phyloP scores from a whole-genome alignment of 2,329 filamentous ascomycete genomes.

The Neoascochyta sp. region DNA sequence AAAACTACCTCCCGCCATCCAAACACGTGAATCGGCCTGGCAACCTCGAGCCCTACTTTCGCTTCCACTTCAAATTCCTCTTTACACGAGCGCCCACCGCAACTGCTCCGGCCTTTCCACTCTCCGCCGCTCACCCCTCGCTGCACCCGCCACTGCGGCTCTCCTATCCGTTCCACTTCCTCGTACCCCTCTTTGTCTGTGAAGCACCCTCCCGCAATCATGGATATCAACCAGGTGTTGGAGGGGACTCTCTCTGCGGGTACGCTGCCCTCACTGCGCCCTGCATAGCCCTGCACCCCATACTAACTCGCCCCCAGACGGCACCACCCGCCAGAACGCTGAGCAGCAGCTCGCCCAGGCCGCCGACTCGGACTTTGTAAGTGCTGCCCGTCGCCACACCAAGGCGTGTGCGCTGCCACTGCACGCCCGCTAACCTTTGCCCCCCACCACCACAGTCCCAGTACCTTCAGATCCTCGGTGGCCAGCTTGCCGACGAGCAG shows the following conservation, averaged over 20 bases:
- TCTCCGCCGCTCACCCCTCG: conserved; percentile 17
- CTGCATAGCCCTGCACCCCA: conserved; percentile 23
- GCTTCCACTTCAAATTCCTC: conserved; percentile 40
- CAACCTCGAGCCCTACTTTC: conserved; percentile 36
- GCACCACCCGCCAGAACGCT: conserved; percentile 80
- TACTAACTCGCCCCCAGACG: conserved; percentile 61
- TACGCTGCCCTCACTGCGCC: conserved; percentile 48
- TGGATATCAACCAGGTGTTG: conserved; percentile 98
- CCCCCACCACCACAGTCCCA: conserved; percentile 66
- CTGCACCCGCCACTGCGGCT: conserved; percentile 17
- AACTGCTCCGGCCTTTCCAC: conserved; percentile 22
- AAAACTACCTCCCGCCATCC: conserved; percentile 36
- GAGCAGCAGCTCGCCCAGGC: conserved; percentile 93
- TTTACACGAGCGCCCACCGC: conserved; percentile 33
- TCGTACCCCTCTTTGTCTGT: conserved; percentile 23
- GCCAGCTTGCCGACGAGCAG: conserved; percentile 88
- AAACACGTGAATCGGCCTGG: conserved; percentile 26
- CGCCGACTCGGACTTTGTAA: conserved; percentile 92
- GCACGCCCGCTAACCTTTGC: conserved; percentile 29
- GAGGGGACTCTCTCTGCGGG: conserved; percentile 93
- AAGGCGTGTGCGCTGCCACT: conserved; percentile 13
- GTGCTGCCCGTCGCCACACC: conserved; percentile 37
- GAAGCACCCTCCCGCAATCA: conserved; percentile 52
- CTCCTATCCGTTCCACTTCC: conserved; percentile 11
- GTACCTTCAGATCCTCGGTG: conserved; percentile 79